Evolutionary conservation across 1,139 yeast genomes (phyloP), one percentile per base, ranked within the genome.

Genomic region (Nakaseomyces delphensis): DNA sequence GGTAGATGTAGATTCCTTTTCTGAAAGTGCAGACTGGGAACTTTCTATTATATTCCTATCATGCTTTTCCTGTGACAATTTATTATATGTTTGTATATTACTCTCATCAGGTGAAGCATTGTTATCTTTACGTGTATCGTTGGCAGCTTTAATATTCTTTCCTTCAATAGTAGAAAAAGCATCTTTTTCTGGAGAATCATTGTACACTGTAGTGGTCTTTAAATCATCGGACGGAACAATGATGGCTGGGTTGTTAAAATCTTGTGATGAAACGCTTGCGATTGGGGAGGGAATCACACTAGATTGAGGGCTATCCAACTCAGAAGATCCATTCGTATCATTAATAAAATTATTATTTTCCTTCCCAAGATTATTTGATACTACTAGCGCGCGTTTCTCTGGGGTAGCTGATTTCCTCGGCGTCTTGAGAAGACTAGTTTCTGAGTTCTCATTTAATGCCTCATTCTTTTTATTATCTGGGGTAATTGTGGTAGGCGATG

Each of bases 261-360:
- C 4, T 24, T 7, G n/a, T 16, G 32, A 11, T 31, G 8, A n/a
- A 8, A 15, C 14, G n/a, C 36, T 27, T 20, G 23, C 24, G 5
- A 33, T 33, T 5, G 37, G 37, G 4, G 37, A 33, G 1, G 37
- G 37, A 5, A 33, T 33, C 8, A 33, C 27, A 21, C 37, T 33
- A 3, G 37, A 33, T 33, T 33, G 37, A 10, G 32, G 32, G 7
- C 24, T 7, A 15, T 36, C 39, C 15, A 36, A 16, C 15, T 36
- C 39, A 11, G 32, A 36, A 16, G 32, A 25, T 4, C 25, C 32
- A 14, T 36, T 32, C 6, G 11, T 32, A 7, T 31, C 20, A 21
- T 33, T 20, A 8, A 20, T 8, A n/a, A 7, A 11, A 8, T 11
- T 19, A 8, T 32, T 8, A 13, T 11, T 19, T 5, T 8, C 24